phyloP scores from a whole-genome alignment of 2,329 filamentous ascomycete species.

The Aspergillus terreus region DNA sequence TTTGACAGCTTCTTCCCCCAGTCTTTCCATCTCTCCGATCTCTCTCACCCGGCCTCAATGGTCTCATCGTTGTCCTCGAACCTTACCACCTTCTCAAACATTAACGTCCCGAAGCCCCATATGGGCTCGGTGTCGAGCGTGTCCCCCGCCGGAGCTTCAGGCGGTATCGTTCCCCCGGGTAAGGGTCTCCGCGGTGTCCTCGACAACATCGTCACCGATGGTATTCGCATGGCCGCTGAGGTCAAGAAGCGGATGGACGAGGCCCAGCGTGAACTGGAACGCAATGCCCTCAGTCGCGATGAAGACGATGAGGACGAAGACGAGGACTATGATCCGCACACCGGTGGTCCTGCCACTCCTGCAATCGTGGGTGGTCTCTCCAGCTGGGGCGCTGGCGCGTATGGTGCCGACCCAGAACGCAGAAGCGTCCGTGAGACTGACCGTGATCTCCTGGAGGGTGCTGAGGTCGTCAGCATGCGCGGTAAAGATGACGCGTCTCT shows the following conservation, averaged over 20 bases:
- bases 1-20: conserved; percentile 94
- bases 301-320: conserved; percentile 65
- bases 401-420: conserved; percentile 57
- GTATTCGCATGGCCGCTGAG: conserved; percentile 92
- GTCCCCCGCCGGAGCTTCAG: conserved; percentile 48
- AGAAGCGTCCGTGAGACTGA: conserved; percentile 51
- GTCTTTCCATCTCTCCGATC: conserved; percentile 82
- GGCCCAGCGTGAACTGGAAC: conserved; percentile 85
- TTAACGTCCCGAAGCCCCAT: conserved; percentile 50
- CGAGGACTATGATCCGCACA: conserved; percentile 56
- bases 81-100: conserved; percentile 79
- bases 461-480: conserved; percentile 59
- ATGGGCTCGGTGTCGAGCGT: conserved; percentile 34
- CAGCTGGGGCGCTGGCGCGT: conserved; percentile 40
- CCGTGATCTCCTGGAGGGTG: conserved; percentile 63
- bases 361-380: conserved; percentile 32
- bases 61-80: conserved; percentile 58
- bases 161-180: conserved; percentile 59
- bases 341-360: conserved; percentile 17
- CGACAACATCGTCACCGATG: conserved; percentile 96
- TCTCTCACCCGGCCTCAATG: conserved; percentile 45
- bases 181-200: conserved; percentile 86
- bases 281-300: conserved; percentile 65
- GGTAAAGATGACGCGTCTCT: conserved; percentile 29
- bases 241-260: conserved; percentile 92